These are phyloP conservation scores for Clavulina sp. DNA, from an alignment of 768 basidiomycete genomes.

Conservation along the genomic window DNA sequence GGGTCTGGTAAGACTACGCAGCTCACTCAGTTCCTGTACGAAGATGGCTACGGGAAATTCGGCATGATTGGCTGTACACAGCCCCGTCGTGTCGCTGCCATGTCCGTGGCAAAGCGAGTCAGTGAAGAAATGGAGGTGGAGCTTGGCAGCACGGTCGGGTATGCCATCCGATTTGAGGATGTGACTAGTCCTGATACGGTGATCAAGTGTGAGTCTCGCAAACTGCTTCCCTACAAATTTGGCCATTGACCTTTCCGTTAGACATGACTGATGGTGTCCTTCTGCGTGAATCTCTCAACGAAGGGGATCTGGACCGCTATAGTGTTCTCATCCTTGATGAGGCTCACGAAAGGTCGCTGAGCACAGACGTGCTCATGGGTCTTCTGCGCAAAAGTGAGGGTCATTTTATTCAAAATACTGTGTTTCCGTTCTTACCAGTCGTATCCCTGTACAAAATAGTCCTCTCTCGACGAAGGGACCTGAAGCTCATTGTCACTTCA, in stretches of 20 bases:
- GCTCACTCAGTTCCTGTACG: slow-evolving; percentile 84
- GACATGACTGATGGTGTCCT: slow-evolving; percentile 99
- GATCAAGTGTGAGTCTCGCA: slow-evolving; percentile 69
- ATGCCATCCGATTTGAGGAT: slow-evolving; percentile 97
- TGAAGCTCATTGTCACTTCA: slow-evolving; percentile 94
- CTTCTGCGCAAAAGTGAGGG: slow-evolving; percentile 73
- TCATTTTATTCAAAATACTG: background rate
- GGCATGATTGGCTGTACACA: slow-evolving; percentile 96
- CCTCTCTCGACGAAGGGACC: slow-evolving; percentile 74
- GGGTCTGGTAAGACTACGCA: slow-evolving; percentile 99
- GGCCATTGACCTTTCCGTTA: slow-evolving; percentile 19
- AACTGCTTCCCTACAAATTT: background rate
- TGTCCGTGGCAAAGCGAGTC: slow-evolving; percentile 99
- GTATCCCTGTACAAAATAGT: slow-evolving; percentile 24
- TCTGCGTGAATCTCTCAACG: slow-evolving; percentile 93
- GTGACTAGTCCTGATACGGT: slow-evolving; percentile 87
- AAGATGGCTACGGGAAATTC: slow-evolving; percentile 83
- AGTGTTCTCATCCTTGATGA: slow-evolving; percentile 97
- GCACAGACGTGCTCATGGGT: slow-evolving; percentile 97
- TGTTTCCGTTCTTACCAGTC: background rate
- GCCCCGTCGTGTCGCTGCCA: slow-evolving; percentile 94
- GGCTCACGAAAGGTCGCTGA: slow-evolving; percentile 92
- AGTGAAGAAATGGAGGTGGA: slow-evolving; percentile 99
- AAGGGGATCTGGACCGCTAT: slow-evolving; percentile 95
- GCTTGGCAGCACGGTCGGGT: slow-evolving; percentile 81